Percentiles rank a stretch among this genome's conserved stretches.
Evolutionary conservation across 1,284 basidiomycete genomes (phyloP).

Genomic region (Cryptococcus sp.): DNA sequence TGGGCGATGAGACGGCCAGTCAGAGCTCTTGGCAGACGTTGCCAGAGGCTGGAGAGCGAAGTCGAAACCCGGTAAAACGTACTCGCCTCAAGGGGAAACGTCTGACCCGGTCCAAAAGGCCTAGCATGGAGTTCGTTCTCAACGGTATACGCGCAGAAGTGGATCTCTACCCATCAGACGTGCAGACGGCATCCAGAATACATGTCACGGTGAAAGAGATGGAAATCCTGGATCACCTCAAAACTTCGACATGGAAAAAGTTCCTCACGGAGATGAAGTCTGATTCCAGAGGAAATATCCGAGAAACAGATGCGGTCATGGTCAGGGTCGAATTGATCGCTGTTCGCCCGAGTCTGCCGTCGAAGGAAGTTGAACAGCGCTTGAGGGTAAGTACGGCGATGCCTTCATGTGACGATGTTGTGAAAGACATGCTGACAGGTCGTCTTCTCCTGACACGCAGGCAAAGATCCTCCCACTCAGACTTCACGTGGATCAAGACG

Average conservation of each 20-base stretch:
- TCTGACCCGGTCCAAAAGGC: conserved; percentile 72
- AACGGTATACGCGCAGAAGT: conserved; percentile 66
- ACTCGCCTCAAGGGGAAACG: conserved; percentile 39
- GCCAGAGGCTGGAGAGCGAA: conserved; percentile 56
- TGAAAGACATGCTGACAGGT: conserved; percentile 3
- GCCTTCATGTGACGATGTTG: background rate
- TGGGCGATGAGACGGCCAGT: conserved; percentile 66
- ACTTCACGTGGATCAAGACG: conserved; percentile 96
- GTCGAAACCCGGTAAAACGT: conserved; percentile 42
- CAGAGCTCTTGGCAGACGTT: conserved; percentile 83
- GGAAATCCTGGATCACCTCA: conserved; percentile 95
- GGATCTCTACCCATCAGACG: conserved; percentile 63
- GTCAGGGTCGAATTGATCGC: conserved; percentile 77
- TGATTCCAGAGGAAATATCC: conserved; percentile 77
- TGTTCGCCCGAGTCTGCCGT: conserved; percentile 65
- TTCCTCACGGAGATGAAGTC: conserved; percentile 83
- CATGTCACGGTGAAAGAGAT: conserved; percentile 68
- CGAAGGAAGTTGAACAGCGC: conserved; percentile 70
- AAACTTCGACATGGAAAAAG: conserved; percentile 97
- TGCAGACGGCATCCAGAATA: conserved; percentile 63
- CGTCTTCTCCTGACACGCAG: conserved; percentile 52
- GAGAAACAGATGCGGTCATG: conserved; percentile 91
- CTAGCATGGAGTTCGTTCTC: conserved; percentile 84
- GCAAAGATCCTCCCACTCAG: conserved; percentile 85
- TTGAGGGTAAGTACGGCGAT: conserved; percentile 63